Base-by-base conservation (phyloP, 371 early-diverging fungal species). In the Rhizopus arrhizus region DNA sequence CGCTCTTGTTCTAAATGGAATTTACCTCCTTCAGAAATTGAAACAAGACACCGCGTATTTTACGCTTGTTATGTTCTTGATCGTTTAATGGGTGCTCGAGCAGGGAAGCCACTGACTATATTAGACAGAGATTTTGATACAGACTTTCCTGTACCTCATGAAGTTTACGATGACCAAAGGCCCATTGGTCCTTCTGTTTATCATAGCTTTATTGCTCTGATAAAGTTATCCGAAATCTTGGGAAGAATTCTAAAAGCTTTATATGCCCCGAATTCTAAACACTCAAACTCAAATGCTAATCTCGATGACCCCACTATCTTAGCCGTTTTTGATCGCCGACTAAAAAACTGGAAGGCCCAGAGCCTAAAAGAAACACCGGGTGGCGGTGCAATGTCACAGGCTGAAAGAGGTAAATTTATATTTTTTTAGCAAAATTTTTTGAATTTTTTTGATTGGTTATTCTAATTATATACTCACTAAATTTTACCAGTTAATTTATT, bases 41-140 rank as follows among this genome's bases (percentile, higher is more conserved):
- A 89, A 69, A 74, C 82, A 1, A 74, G 87, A 11, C 85, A 83
- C 58, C 79, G 89, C 3, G 74, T 89, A 0, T 89, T 85, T 71
- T 87, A 85, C 77, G 77, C 80, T 5, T 83, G 82, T 48, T 86
- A 84, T 56, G 52, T 87, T 6, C 60, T 83, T 33, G 89, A 89
- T 66, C 75, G 87, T 8, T 78, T 80, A 72, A 62, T 81, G 36
- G 62, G 81, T 38, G 78, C 81, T 22, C 64, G 78, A 38, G 72
- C 75, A 12, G 81, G 81, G 10, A 78, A 80, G 49, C 83, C 83
- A 8, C 42, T 80, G 40, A 77, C 79, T 0, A 80, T 83, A 34
- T 61, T 79, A 28, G 83, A 83, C 41, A 65, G 79, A 34, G 79
- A 83, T 52, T 79, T 75, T 50, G 81, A 82, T 58, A 76, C 76